Percentiles rank a stretch among this genome's conserved stretches.
Evolutionary conservation across 2,329 filamentous ascomycete genomes (phyloP).

Genomic region (Aurifilum marmelostoma): DNA sequence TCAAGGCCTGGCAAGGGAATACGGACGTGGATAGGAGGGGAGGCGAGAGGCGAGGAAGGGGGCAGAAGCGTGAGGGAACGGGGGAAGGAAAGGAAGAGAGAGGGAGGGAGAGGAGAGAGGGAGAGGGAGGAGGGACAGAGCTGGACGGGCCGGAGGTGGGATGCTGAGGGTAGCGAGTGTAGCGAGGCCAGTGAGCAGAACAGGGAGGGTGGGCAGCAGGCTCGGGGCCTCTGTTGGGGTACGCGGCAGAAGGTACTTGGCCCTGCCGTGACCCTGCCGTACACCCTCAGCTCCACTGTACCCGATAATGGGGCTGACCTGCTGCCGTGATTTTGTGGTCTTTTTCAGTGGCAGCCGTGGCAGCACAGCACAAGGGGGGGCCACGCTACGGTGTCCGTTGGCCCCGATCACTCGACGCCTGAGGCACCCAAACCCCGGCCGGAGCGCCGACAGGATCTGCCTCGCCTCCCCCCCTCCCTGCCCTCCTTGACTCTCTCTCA

Average conservation of each 20-base stretch:
- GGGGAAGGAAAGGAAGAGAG: not conserved
- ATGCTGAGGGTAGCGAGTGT: conserved; percentile 1
- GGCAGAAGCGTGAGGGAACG: not conserved
- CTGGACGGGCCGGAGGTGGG: conserved; percentile 3
- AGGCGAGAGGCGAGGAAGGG: not conserved
- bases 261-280: conserved; percentile 6
- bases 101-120: conserved; percentile 7
- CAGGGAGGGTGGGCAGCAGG: conserved; percentile 1
- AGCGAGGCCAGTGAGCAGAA: not conserved
- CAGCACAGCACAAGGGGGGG: not conserved
- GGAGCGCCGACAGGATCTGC: conserved; percentile 26
- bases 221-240: conserved; percentile 3
- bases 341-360: conserved; percentile 20
- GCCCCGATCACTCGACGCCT: conserved; percentile 23
- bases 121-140: not conserved
- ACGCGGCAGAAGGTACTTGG: conserved; percentile 3
- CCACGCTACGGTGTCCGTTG: conserved; percentile 25
- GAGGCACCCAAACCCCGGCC: conserved; percentile 23
- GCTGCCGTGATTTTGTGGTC: not conserved
- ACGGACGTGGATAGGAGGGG: not conserved
- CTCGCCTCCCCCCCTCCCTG: not conserved
- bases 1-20: not conserved
- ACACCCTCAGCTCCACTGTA: conserved; percentile 4
- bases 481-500: not conserved
- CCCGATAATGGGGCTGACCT: conserved; percentile 2